Conservation (phyloP, 805 yeast genomes). For the Saccharomycopsis sp. region DNA sequence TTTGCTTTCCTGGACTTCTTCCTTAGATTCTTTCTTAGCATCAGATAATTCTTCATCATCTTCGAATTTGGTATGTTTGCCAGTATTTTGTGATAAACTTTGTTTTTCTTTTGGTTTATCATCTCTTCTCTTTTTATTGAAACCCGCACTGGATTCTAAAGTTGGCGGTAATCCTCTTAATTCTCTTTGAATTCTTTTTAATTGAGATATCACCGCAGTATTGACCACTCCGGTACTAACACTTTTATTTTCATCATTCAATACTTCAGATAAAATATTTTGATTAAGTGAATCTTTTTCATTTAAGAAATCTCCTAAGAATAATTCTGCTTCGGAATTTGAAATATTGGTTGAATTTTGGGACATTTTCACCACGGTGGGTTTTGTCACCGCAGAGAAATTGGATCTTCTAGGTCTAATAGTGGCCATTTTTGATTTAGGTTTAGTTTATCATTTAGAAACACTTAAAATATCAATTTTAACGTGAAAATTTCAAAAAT, state of each 20-base stretch:
- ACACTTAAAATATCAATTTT: no score
- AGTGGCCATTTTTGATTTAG: conserved; percentile 21
- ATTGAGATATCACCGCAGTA: conserved; percentile 44
- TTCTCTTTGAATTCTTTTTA: conserved; percentile 66
- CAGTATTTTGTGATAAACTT: conserved; percentile 18
- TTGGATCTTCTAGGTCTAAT: conserved; percentile 32
- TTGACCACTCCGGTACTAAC: conserved; percentile 20
- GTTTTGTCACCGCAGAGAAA: conserved; percentile 37
- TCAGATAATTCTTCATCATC: conserved; percentile 24
- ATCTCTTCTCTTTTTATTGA: conserved; percentile 21
- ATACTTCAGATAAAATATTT: not conserved
- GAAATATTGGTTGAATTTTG: not conserved
- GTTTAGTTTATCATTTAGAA: no score
- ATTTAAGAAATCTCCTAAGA: conserved; percentile 24
- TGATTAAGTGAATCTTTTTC: conserved; percentile 31
- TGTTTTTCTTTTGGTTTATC: conserved; percentile 22
- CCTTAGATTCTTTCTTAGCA: no score
- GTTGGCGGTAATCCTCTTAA: conserved; percentile 71
- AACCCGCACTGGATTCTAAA: conserved; percentile 18
- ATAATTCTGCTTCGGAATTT: conserved; percentile 13
- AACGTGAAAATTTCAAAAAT: no score
- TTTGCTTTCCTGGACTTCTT: conserved; percentile 21
- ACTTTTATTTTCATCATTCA: conserved; percentile 11
- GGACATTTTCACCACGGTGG: conserved; percentile 31
- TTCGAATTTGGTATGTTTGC: conserved; percentile 24